These are phyloP conservation scores for Pseudogymnoascus sp. DNA, from an alignment of 2,329 filamentous ascomycete genomes.

Conservation along the genomic window DNA sequence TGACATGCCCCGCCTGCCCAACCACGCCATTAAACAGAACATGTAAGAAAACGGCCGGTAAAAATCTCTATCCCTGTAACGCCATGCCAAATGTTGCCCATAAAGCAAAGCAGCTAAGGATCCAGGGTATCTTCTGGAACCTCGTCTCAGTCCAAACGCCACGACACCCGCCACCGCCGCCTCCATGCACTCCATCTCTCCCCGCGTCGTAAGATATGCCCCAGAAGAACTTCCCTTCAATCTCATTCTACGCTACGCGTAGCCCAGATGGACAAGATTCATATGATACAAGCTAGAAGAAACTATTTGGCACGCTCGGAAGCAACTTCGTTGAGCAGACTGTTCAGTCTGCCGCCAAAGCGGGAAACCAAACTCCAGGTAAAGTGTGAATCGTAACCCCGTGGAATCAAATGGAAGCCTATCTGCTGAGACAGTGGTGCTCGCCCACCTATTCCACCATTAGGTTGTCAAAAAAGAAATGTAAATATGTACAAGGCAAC, in stretches of 20 bases:
- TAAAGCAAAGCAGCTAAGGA: slow-evolving; percentile 22
- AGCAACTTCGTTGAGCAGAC: slow-evolving; percentile 23
- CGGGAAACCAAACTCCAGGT: slow-evolving; percentile 13
- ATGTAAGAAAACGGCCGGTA: background rate
- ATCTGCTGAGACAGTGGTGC: slow-evolving; percentile 15
- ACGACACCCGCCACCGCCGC: slow-evolving; percentile 8
- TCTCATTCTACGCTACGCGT: slow-evolving; percentile 21
- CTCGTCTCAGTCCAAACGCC: slow-evolving; percentile 5
- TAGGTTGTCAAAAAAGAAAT: slow-evolving; percentile 16
- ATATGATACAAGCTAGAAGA: slow-evolving; percentile 25
- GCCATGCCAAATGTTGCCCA: slow-evolving; percentile 18
- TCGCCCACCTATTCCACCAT: slow-evolving; percentile 17
- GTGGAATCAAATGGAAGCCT: slow-evolving; percentile 27
- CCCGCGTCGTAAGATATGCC: slow-evolving; percentile 15
- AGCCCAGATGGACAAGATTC: slow-evolving; percentile 24
- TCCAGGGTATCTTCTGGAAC: slow-evolving; percentile 13
- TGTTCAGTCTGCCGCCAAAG: slow-evolving; percentile 18
- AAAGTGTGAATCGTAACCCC: slow-evolving; percentile 26
- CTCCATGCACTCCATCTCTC: slow-evolving; percentile 23
- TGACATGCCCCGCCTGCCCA: slow-evolving; percentile 12
- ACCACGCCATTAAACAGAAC: slow-evolving; percentile 9
- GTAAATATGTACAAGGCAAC: slow-evolving; percentile 28
- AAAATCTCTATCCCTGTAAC: slow-evolving; percentile 9
- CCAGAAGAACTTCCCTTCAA: slow-evolving; percentile 22
- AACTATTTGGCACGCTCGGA: slow-evolving; percentile 24